These are phyloP conservation scores for Caryopteris hybrid DNA, from an alignment of 305 asterid species.

Conservation along the genomic window DNA sequence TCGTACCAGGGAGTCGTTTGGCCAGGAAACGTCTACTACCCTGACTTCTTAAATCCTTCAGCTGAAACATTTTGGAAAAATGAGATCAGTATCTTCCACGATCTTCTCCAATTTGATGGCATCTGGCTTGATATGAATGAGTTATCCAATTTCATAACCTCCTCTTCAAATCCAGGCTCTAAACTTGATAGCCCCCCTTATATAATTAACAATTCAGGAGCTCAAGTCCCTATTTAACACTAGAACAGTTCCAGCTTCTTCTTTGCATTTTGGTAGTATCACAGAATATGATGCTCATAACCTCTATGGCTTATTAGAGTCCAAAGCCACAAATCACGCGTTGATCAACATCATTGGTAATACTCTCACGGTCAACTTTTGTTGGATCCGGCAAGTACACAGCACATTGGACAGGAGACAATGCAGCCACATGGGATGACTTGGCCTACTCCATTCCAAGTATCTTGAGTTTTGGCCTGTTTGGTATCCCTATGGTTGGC, in stretches of 20 bases:
- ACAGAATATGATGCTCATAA: conserved; percentile 47
- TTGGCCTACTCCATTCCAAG: conserved; percentile 42
- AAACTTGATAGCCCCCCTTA: conserved; percentile 41
- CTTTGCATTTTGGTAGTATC: conserved; percentile 37
- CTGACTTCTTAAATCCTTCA: conserved; percentile 41
- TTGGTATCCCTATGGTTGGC: conserved; percentile 57
- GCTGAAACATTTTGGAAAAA: conserved; percentile 31
- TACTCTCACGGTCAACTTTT: conserved; percentile 47
- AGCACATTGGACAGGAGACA: conserved; percentile 62
- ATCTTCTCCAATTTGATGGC: conserved; percentile 40
- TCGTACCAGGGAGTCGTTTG: conserved; percentile 49
- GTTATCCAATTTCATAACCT: conserved; percentile 35
- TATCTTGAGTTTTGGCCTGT: conserved; percentile 44
- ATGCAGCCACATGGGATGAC: conserved; percentile 56
- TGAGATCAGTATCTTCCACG: conserved; percentile 35
- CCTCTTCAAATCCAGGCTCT: conserved; percentile 24
- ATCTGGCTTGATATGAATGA: conserved; percentile 61
- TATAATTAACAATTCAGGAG: conserved; percentile 37
- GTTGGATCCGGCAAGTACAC: conserved; percentile 47
- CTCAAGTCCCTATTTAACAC: conserved; percentile 23
- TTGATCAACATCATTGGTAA: conserved; percentile 30
- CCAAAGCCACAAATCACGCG: conserved; percentile 30
- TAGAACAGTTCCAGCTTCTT: conserved; percentile 41
- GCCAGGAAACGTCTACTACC: conserved; percentile 51
- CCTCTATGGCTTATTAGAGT: conserved; percentile 42